Percentiles rank a stretch among this genome's conserved stretches.
Conservation (phyloP, 169 alveolate genomes). For the Cryptosporidium ubiquitum region DNA sequence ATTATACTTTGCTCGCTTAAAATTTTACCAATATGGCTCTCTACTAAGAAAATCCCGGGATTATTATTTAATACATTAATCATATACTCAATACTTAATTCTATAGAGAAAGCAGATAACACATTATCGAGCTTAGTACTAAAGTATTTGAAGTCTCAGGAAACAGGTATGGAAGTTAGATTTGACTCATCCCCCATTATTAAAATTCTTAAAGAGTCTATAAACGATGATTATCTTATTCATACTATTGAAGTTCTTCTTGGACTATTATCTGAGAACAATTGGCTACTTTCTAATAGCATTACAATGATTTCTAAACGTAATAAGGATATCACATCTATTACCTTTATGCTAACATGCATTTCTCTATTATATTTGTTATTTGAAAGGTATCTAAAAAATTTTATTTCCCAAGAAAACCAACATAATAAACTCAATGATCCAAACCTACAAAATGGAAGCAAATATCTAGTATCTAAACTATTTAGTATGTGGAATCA, state of each 20-base stretch:
- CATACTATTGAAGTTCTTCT: neutral
- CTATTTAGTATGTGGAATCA: conserved; percentile 9
- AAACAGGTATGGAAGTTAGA: neutral
- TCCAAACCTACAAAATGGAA: neutral
- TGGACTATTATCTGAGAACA: neutral
- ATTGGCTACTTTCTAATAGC: conserved; percentile 13
- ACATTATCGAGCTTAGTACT: neutral
- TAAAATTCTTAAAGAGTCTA: neutral
- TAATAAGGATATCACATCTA: neutral
- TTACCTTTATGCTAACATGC: conserved; percentile 7
- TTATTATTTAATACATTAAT: conserved; percentile 17
- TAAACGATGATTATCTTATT: neutral
- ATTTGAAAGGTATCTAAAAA: neutral
- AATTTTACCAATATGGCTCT: conserved; percentile 22
- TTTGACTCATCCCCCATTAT: conserved; percentile 11
- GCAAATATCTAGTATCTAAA: neutral
- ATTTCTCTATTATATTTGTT: conserved; percentile 1
- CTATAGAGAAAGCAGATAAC: neutral
- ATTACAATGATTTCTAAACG: conserved; percentile 1
- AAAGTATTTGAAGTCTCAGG: neutral
- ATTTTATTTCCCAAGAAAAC: neutral
- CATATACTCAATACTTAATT: conserved; percentile 11
- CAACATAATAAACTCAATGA: neutral
- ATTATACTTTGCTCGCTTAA: neutral
- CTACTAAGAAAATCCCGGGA: conserved; percentile 8